Evolutionary conservation across 495 filamentous ascomycete species (phyloP).

Genomic region (Penicillium mononematosum): DNA sequence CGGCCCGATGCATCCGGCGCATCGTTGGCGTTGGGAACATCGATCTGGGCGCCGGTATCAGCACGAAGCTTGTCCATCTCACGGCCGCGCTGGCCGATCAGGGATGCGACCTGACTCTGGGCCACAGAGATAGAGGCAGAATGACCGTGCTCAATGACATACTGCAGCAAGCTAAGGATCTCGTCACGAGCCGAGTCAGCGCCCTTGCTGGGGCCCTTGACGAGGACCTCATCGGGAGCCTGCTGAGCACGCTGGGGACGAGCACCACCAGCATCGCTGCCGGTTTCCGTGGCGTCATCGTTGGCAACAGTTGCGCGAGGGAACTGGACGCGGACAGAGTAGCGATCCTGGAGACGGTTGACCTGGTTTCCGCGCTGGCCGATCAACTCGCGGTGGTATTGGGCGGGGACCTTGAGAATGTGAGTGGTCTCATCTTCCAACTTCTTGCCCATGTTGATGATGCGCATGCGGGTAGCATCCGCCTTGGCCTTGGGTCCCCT

Average conservation of each 20-base stretch:
- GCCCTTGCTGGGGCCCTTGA: conserved; percentile 87
- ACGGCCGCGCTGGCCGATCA: conserved; percentile 86
- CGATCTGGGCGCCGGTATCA: conserved; percentile 78
- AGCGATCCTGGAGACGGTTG: conserved; percentile 73
- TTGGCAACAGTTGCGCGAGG: conserved; percentile 64
- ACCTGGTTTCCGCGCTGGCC: conserved; percentile 64
- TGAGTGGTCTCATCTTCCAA: conserved; percentile 86
- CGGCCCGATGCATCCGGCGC: conserved; percentile 58
- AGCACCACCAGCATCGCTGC: conserved; percentile 63
- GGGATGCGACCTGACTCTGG: conserved; percentile 78
- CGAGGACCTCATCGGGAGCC: conserved; percentile 81
- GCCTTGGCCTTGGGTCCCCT: conserved; percentile 77
- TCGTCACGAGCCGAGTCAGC: conserved; percentile 89
- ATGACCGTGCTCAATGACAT: conserved; percentile 79
- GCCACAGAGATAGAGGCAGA: conserved; percentile 78
- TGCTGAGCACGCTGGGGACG: conserved; percentile 66
- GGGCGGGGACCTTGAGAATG: conserved; percentile 80
- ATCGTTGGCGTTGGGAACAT: conserved; percentile 72
- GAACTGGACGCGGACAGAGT: conserved; percentile 92
- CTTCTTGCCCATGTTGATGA: conserved; percentile 70
- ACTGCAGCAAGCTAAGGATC: conserved; percentile 80
- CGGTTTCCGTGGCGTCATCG: conserved; percentile 63
- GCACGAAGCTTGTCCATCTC: conserved; percentile 88
- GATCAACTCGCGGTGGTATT: conserved; percentile 77
- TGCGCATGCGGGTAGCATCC: conserved; percentile 75